Evolutionary conservation across 306 rosid genomes (phyloP), one percentile per base, ranked within the genome.

Genomic region (Vigna unguiculata): DNA sequence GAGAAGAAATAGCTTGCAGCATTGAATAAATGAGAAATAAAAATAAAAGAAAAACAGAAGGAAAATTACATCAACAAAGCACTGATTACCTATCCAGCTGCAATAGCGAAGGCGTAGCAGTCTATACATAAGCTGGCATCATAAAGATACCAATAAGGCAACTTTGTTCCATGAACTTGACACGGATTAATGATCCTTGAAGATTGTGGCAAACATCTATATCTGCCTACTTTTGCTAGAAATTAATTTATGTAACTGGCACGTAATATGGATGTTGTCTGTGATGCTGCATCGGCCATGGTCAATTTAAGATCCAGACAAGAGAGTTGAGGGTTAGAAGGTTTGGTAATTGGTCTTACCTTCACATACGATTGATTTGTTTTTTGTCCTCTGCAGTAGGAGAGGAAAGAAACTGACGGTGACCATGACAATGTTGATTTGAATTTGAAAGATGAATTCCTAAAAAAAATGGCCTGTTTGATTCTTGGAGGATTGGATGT

Each of bases 241-340:
- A 16, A 16, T 60, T 24, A 24, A 24, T 24, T 24, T 19, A 60
- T 1, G 14, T 60, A 13, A 32, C 4, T 60, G 16, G 12, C 45
- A 30, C 0, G 6, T 49, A 22, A 49, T 21, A 40, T 66, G 45
- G 45, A 65, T 28, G 36, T 17, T 53, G n/a, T 24, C 59, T 24
- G 9, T 74, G 28, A 28, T 57, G 24, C 4, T 67, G 54, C 19
- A 6, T n/a, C 5, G 25, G 46, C 40, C 11, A 16, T 9, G 32
- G 51, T 75, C 62, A 32, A 75, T 16, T 57, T 72, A 46, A 17
- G 46, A 60, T 40, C 24, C 51, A 9, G 71, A 47, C 49, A 10
- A 2, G 32, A 67, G 41, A 11, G 16, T 57, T 59, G 69, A 41
- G 48, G 38, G 40, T 68, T 55, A 40, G 75, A 77, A 41, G 55